These are phyloP conservation scores for Diplosphaera chodatii DNA, from an alignment of 139 green algal genomes.

Conservation along the genomic window DNA sequence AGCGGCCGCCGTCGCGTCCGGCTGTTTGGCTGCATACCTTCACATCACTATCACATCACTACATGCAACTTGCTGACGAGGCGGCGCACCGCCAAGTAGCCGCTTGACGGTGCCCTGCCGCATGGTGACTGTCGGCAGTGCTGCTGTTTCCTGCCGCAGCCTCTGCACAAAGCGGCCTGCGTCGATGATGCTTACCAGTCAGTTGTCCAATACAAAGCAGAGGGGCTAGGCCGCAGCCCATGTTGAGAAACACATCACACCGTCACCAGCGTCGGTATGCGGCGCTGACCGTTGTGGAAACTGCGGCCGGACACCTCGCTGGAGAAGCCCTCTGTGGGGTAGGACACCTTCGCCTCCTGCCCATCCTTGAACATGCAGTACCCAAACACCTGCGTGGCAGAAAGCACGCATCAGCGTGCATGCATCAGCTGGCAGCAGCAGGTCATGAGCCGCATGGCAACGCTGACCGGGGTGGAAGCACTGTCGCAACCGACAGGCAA, in stretches of 20 bases:
- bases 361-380: conserved; percentile 93
- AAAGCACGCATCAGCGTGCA: not conserved
- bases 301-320: conserved; percentile 79
- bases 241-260: not conserved
- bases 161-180: conserved; percentile 87
- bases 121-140: conserved; percentile 47
- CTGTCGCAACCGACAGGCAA: too few relatives aligned
- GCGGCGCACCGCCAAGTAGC: conserved; percentile 63
- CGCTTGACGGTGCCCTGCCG: conserved; percentile 62
- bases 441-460: too few relatives aligned
- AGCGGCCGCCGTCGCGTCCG: too few relatives aligned
- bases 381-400: conserved; percentile 71
- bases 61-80: too few relatives aligned
- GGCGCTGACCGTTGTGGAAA: conserved; percentile 80
- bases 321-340: conserved; percentile 70
- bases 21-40: too few relatives aligned
- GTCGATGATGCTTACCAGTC: not conserved
- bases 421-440: not conserved
- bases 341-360: conserved; percentile 63
- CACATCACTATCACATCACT: too few relatives aligned
- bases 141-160: conserved; percentile 61
- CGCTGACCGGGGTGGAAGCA: too few relatives aligned
- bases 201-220: too few relatives aligned
- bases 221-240: too few relatives aligned
- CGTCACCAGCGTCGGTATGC: not conserved